phyloP scores from a whole-genome alignment of 768 basidiomycete species.

The Mycena galopus region DNA sequence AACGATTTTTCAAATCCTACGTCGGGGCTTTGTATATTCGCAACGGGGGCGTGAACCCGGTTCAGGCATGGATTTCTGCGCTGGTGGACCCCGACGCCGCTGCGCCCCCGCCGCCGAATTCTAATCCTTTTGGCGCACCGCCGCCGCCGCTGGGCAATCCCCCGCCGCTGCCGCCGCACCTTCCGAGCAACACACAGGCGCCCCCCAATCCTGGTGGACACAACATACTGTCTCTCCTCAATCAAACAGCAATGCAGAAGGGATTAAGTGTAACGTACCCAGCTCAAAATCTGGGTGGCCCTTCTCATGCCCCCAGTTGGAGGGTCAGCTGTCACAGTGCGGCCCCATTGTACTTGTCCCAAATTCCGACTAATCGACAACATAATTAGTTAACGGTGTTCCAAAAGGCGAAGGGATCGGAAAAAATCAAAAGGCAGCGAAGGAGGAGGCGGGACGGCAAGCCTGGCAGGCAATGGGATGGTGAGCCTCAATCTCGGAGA shows the following conservation, averaged over 20 bases:
- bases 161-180: conserved; percentile 22
- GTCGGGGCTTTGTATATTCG: conserved; percentile 77
- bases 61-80: conserved; percentile 71
- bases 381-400: conserved; percentile 62
- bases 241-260: conserved; percentile 28
- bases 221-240: conserved; percentile 56
- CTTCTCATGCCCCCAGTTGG: conserved; percentile 70
- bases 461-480: conserved; percentile 69
- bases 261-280: conserved; percentile 60
- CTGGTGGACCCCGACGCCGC: conserved; percentile 64
- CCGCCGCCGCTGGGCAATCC: conserved; percentile 21
- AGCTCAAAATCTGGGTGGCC: conserved; percentile 58
- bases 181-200: conserved; percentile 1
- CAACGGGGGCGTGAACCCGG: conserved; percentile 59
- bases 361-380: background rate
- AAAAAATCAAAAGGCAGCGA: conserved; percentile 75
- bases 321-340: conserved; percentile 66
- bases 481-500: conserved; percentile 35
- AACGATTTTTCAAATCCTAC: conserved; percentile 69
- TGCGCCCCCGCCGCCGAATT: conserved; percentile 13
- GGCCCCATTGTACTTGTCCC: conserved; percentile 32
- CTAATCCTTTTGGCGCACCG: conserved; percentile 34
- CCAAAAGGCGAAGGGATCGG: conserved; percentile 64
- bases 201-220: conserved; percentile 64
- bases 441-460: conserved; percentile 74